phyloP scores from a whole-genome alignment of 441 rosid genomes.

The Corymbia citriodora region DNA sequence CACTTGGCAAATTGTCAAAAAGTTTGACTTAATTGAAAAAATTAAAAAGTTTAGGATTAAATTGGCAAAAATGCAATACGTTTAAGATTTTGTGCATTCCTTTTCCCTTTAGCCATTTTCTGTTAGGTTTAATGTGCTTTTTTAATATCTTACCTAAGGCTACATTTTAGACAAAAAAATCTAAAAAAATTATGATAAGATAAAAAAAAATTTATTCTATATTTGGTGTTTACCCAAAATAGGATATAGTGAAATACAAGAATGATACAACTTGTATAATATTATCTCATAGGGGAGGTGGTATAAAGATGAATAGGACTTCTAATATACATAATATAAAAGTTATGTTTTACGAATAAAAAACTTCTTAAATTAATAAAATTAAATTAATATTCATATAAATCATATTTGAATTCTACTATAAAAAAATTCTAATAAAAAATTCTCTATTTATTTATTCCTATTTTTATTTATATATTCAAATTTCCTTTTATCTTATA shows the following conservation, averaged over 20 bases:
- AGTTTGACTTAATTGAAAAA: neutral
- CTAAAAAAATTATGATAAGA: neutral
- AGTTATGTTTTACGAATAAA: too few relatives aligned
- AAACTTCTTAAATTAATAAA: neutral
- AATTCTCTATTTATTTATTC: neutral
- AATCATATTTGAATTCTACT: too few relatives aligned
- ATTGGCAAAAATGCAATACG: neutral
- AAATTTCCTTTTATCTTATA: too few relatives aligned
- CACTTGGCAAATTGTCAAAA: too few relatives aligned
- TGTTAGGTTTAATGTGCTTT: neutral
- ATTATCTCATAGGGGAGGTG: neutral
- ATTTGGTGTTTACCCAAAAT: neutral
- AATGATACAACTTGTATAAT: too few relatives aligned
- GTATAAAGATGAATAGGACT: neutral
- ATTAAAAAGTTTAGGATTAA: neutral
- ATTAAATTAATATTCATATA: too few relatives aligned
- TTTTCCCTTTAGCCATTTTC: neutral
- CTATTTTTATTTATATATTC: neutral
- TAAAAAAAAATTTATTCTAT: neutral
- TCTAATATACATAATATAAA: too few relatives aligned
- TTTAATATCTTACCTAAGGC: neutral
- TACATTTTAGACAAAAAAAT: neutral
- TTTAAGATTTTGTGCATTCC: neutral
- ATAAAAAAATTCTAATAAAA: too few relatives aligned
- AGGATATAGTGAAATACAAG: neutral